Evolutionary conservation across 352 stramenopile species (phyloP), one percentile per base, ranked within the genome.

Genomic region (Phytophthora europaea): DNA sequence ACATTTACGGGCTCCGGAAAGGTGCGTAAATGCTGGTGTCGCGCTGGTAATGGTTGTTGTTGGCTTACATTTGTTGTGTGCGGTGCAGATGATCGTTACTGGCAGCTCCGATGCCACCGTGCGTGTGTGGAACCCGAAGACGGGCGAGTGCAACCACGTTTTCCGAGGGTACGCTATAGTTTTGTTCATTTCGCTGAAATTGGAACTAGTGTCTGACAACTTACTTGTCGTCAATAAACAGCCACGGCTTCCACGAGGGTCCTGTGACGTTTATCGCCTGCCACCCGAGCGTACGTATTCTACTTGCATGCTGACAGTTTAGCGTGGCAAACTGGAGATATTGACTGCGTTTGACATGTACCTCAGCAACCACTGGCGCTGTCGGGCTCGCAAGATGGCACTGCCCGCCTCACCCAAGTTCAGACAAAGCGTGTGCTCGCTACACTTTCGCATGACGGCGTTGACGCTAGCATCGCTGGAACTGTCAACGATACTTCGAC

Each of bases 71-170:
- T 52, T 63, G 15, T 31, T 31, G 28, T 31, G 12, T 52, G 1
- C 55, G 26, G 54, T 68, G 31, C 59, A 95, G 88, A 92, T 96
- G 82, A 97, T 99, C 28, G 85, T 99, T 12, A 98, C 92, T 22
- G 97, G 96, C 9, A 98, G 93, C 69, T 78, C 89, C 1, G 98
- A 99, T 77, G 87, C 89, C n/a, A 99, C 96, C 22, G 85, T 99
- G 47, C 87, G 97, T 18, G 75, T 99, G 38, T 99, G 97, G 98
- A 98, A 98, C 52, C 97, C 97, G 4, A 98, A 98, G 78, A 98
- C 92, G 6, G 97, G 97, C 51, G 88, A 98, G 61, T 99, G 94
- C 78, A 91, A 86, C 53, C 89, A 97, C 65, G 90, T 97, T 47
- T 98, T 98, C 77, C 81, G 88, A 58, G 90, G 90, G 87, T 94